Evolutionary conservation across 2,329 filamentous ascomycete genomes (phyloP).

Genomic region (Fusarium globosum): DNA sequence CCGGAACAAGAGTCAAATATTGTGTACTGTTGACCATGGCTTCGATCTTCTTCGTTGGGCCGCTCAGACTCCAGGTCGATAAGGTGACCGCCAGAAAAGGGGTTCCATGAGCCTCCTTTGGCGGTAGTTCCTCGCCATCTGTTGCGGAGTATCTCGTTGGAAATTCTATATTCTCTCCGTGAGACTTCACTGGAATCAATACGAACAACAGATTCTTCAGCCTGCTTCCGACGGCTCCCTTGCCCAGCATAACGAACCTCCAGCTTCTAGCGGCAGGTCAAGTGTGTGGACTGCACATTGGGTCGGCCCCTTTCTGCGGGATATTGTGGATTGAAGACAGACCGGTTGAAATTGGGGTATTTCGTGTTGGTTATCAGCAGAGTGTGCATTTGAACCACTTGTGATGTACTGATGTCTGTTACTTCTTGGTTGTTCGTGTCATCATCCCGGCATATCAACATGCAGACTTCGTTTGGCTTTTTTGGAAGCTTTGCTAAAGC

Average conservation of each 20-base stretch:
- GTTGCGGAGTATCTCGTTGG: slow-evolving; percentile 49
- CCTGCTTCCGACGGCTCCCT: slow-evolving; percentile 37
- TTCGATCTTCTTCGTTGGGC: neutral
- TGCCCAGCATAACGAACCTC: slow-evolving; percentile 42
- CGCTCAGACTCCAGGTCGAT: slow-evolving; percentile 42
- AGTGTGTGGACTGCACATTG: slow-evolving; percentile 46
- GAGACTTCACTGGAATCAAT: slow-evolving; percentile 48
- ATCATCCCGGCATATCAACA: slow-evolving; percentile 50
- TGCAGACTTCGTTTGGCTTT: slow-evolving; percentile 57
- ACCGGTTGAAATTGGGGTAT: slow-evolving; percentile 54
- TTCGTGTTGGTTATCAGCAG: slow-evolving; percentile 67
- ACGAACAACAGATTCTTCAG: slow-evolving; percentile 53
- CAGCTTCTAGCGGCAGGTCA: slow-evolving; percentile 66
- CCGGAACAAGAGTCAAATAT: slow-evolving; percentile 80
- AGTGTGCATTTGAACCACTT: slow-evolving; percentile 54
- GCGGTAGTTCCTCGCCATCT: slow-evolving; percentile 47
- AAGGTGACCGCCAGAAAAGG: neutral
- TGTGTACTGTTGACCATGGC: slow-evolving; percentile 64
- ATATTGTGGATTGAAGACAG: slow-evolving; percentile 28
- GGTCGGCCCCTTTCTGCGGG: slow-evolving; percentile 22
- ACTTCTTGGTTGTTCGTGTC: slow-evolving; percentile 44
- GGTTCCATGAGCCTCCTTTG: slow-evolving; percentile 50
- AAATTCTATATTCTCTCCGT: slow-evolving; percentile 44
- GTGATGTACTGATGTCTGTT: slow-evolving; percentile 54
- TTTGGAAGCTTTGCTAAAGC: slow-evolving; percentile 52